These are phyloP conservation scores for Rhododendron henanense DNA, from an alignment of 148 eudicot species.

Conservation along the genomic window DNA sequence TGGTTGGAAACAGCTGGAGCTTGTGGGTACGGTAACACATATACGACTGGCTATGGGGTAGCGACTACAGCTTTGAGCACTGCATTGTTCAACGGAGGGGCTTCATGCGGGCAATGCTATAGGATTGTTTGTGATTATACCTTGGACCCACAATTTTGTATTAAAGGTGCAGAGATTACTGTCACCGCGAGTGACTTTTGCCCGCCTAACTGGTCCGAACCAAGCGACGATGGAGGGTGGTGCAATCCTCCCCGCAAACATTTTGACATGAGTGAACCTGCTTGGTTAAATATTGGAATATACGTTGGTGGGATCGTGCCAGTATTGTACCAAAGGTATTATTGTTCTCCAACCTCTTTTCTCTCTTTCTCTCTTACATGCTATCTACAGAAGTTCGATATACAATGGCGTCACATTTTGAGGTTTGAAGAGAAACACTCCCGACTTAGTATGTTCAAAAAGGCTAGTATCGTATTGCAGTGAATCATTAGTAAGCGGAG, in stretches of 20 bases:
- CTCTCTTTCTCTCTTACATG: background rate
- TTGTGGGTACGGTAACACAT: slow-evolving; percentile 89
- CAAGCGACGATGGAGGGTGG: slow-evolving; percentile 80
- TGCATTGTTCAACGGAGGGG: slow-evolving; percentile 78
- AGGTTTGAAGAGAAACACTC: background rate
- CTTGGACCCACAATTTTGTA: slow-evolving; percentile 55
- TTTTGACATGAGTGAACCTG: slow-evolving; percentile 97
- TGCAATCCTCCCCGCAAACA: slow-evolving; percentile 92
- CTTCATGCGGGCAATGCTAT: slow-evolving; percentile 82
- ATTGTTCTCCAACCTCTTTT: background rate
- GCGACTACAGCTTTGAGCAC: slow-evolving; percentile 84
- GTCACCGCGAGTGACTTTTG: slow-evolving; percentile 88
- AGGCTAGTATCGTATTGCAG: background rate
- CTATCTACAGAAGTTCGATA: slow-evolving; percentile 23
- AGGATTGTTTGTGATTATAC: slow-evolving; percentile 67
- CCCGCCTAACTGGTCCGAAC: slow-evolving; percentile 70
- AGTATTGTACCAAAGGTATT: slow-evolving; percentile 71
- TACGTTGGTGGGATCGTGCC: slow-evolving; percentile 86
- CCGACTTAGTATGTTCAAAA: background rate
- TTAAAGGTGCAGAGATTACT: slow-evolving; percentile 50
- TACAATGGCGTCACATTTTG: background rate
- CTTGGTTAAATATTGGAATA: slow-evolving; percentile 91
- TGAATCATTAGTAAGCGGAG: slow-evolving; percentile 20
- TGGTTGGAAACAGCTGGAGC: slow-evolving; percentile 68
- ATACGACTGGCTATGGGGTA: slow-evolving; percentile 63